Evolutionary conservation across 1,284 basidiomycete genomes (phyloP).

Genomic region (Tremellales sp.): DNA sequence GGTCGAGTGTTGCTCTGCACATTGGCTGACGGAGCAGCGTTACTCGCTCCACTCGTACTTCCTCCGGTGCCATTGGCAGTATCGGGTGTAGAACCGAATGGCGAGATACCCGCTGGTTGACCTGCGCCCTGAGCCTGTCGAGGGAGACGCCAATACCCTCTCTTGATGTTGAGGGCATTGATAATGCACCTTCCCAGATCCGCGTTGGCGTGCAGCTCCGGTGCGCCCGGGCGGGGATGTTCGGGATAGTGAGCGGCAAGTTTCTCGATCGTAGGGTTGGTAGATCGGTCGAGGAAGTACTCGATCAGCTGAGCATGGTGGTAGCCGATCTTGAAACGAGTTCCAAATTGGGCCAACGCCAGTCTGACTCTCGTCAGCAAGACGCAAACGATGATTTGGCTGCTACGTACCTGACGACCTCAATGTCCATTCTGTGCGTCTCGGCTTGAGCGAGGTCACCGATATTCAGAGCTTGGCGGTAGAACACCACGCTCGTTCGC

Average conservation of each 20-base stretch:
- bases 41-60: no score
- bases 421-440: constrained; percentile 31
- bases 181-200: constrained; percentile 36
- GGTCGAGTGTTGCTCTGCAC: no score
- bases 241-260: constrained; percentile 41
- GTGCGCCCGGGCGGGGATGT: constrained; percentile 39
- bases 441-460: constrained; percentile 28
- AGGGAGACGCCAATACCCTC: constrained; percentile 36
- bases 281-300: constrained; percentile 43
- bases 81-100: constrained; percentile 29
- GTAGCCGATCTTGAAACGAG: constrained; percentile 41
- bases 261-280: constrained; percentile 39
- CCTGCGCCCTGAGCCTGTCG: not conserved
- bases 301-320: constrained; percentile 46
- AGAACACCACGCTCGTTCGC: constrained; percentile 37
- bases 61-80: no score
- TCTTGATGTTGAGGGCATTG: constrained; percentile 43
- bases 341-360: constrained; percentile 32
- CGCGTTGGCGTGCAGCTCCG: constrained; percentile 24
- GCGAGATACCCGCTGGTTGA: constrained; percentile 18
- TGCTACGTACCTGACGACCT: constrained; percentile 28
- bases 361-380: constrained; percentile 17
- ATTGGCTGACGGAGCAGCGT: no score
- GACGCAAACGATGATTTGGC: no score
- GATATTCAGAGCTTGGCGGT: constrained; percentile 37